These are phyloP conservation scores for Candida ponderosae DNA, from an alignment of 805 yeast species.

Conservation along the genomic window DNA sequence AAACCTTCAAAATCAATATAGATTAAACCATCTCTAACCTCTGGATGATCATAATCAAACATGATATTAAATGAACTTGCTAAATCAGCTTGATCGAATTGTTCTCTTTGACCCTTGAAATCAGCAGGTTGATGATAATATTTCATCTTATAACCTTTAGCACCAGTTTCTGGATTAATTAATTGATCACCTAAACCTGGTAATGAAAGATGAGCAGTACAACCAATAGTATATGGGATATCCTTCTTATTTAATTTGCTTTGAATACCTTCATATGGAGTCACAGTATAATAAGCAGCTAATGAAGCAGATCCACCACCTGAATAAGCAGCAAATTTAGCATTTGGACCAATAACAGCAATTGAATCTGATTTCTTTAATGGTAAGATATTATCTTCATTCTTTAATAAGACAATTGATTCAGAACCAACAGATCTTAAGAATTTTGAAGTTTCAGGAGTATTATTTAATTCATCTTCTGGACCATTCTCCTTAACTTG, in stretches of 20 bases:
- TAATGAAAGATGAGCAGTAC: constrained; percentile 23
- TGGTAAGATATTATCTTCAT: constrained; percentile 40
- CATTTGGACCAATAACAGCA: constrained; percentile 56
- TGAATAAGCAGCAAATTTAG: constrained; percentile 37
- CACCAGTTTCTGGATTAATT: constrained; percentile 4
- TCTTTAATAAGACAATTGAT: constrained; percentile 48
- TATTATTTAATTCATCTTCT: constrained; percentile 30
- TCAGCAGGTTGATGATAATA: constrained; percentile 15
- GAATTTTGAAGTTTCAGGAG: constrained; percentile 40
- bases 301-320: constrained; percentile 62
- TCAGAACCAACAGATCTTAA: constrained; percentile 42
- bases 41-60: constrained; percentile 16
- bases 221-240: constrained; percentile 24
- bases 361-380: constrained; percentile 31
- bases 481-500: constrained; percentile 33
- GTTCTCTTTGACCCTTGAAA: constrained; percentile 15
- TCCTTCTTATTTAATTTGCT: constrained; percentile 14
- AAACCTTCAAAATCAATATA: constrained; percentile 37
- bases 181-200: constrained; percentile 21
- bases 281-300: constrained; percentile 36
- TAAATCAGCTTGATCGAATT: constrained; percentile 18
- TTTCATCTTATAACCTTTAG: constrained; percentile 17
- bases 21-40: constrained; percentile 18
- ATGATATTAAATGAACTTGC: constrained; percentile 15
- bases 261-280: constrained; percentile 40